Percentiles rank a stretch among this genome's conserved stretches.
Conservation (phyloP, 2,329 filamentous ascomycete genomes). For the Trichoderma sp. region DNA sequence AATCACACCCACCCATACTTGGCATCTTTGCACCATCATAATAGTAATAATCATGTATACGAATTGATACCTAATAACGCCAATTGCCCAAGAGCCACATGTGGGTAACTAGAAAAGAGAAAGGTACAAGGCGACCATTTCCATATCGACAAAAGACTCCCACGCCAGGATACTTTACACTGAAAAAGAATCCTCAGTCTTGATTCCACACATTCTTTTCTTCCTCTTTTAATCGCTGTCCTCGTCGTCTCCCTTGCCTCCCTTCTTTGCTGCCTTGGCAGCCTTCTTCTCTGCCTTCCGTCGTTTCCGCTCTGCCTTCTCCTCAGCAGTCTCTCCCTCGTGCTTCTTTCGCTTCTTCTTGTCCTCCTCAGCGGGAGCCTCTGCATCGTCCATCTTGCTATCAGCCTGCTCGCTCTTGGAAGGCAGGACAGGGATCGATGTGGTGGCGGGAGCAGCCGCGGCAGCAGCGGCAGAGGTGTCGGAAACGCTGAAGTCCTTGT, state of each 20-base stretch:
- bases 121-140: slow-evolving; percentile 26
- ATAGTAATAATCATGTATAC: slow-evolving; percentile 13
- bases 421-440: slow-evolving; percentile 30
- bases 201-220: background rate
- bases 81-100: slow-evolving; percentile 23
- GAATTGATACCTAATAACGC: slow-evolving; percentile 27
- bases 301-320: slow-evolving; percentile 61
- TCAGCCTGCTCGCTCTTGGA: slow-evolving; percentile 37
- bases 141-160: slow-evolving; percentile 23
- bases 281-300: slow-evolving; percentile 61
- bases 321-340: slow-evolving; percentile 70
- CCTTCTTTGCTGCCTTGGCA: slow-evolving; percentile 56
- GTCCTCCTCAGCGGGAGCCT: slow-evolving; percentile 53
- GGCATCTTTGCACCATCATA: background rate
- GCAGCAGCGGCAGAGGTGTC: slow-evolving; percentile 44
- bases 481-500: slow-evolving; percentile 80
- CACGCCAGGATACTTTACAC: slow-evolving; percentile 7
- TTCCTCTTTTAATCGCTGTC: slow-evolving; percentile 41
- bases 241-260: slow-evolving; percentile 50
- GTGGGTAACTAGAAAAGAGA: slow-evolving; percentile 19
- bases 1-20: background rate
- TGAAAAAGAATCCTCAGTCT: slow-evolving; percentile 15
- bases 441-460: slow-evolving; percentile 41
- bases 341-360: slow-evolving; percentile 76
- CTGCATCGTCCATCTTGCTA: slow-evolving; percentile 37